These are phyloP conservation scores for Capsicum pubescens DNA, from an alignment of 257 asterid species.

Conservation along the genomic window DNA sequence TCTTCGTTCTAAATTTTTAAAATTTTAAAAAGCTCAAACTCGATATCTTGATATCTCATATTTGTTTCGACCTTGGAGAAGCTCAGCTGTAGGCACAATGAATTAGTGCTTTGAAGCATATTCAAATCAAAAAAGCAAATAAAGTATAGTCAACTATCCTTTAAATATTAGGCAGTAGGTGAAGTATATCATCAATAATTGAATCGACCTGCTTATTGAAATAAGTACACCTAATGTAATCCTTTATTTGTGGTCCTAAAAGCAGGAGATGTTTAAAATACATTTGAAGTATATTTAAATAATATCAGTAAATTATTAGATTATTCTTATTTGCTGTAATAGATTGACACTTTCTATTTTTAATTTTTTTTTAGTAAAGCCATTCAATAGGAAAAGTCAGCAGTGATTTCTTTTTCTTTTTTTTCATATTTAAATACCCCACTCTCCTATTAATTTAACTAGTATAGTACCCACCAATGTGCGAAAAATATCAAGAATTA, in stretches of 20 bases:
- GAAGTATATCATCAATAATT: background rate
- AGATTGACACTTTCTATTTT: too few relatives aligned
- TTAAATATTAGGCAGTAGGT: background rate
- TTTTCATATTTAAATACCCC: background rate
- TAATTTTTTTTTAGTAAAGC: background rate
- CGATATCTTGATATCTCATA: too few relatives aligned
- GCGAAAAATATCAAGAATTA: too few relatives aligned
- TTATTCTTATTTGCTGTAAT: too few relatives aligned
- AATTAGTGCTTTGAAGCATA: background rate
- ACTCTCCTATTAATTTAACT: background rate
- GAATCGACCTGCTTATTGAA: background rate
- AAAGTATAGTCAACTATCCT: background rate
- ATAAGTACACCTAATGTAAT: background rate
- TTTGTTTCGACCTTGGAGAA: background rate
- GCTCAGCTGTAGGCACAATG: background rate
- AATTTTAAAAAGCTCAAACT: too few relatives aligned
- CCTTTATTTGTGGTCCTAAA: slow-evolving; percentile 10
- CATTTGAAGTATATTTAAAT: too few relatives aligned
- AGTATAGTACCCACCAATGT: too few relatives aligned
- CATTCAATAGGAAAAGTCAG: background rate
- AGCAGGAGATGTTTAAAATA: background rate
- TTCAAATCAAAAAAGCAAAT: background rate
- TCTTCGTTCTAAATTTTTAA: too few relatives aligned
- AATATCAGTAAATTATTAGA: too few relatives aligned
- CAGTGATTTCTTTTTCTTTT: background rate